Base-by-base conservation (phyloP, 495 filamentous ascomycete species). In the Tuber aestivum region DNA sequence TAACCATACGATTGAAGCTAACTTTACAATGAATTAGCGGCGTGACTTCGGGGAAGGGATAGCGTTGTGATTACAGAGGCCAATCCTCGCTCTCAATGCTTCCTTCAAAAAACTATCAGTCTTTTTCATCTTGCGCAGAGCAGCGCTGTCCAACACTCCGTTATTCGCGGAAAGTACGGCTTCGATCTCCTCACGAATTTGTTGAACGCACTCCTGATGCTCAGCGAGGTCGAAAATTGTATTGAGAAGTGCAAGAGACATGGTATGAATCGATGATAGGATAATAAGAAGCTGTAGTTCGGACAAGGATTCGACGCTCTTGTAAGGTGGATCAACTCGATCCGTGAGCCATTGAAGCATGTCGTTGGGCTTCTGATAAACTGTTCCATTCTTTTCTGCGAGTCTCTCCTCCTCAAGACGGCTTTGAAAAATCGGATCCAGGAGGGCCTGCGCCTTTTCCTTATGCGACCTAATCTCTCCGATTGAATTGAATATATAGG, bases 21-120 rank as follows among this genome's bases (percentile, higher is more conserved):
- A 83, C 84, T 86, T 18, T n/a, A 16, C 32, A 40, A 40, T 8
- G 42, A 21, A 45, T 72, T n/a, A 75, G 75, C 6, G 18, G 69
- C 4, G 4, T 6, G 23, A 23, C 2, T 35, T 16, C 1, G 65
- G 0, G 37, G 7, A 23, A 23, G 20, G n/a, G 69, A 9, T 38
- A 9, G 23, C 3, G 10, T n/a, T 69, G 50, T 41, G 61, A 74
- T 75, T 61, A 80, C 70, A 37, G 9, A 44, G 23, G 16, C 8
- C 10, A 27, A 21, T 27, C 85, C 86, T 83, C 41, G 85, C 37
- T 8, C 89, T 83, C 72, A 86, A 85, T 16, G 84, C 83, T 76
- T 90, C 89, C 70, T 87, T 87, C 70, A 89, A 85, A 78, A 89
- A 88, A 74, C 85, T 87, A 80, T 90, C 89, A 73, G 90, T 72